A percentile compares a stretch with the other conserved stretches of the same genome.
Evolutionary conservation across 805 yeast species (phyloP).

Genomic region (Suhomyces canberraensis): DNA sequence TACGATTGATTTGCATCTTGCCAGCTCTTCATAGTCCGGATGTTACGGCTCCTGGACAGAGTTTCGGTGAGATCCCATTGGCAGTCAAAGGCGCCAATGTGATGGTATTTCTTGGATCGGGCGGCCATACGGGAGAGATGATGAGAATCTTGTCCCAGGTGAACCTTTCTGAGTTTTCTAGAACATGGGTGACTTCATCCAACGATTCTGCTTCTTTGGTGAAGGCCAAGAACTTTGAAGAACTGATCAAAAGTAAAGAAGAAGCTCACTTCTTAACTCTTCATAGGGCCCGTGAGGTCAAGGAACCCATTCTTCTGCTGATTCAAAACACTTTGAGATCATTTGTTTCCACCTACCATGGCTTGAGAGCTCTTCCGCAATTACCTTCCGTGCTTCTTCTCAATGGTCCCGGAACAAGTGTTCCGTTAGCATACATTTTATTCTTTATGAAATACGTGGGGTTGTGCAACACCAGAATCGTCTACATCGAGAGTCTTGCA

Average conservation of each 20-base stretch:
- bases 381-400: conserved; percentile 46
- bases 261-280: conserved; percentile 27
- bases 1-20: conserved; percentile 22
- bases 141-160: conserved; percentile 55
- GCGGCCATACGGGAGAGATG: conserved; percentile 98
- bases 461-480: conserved; percentile 48
- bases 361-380: conserved; percentile 24
- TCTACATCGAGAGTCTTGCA: conserved; percentile 86
- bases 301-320: conserved; percentile 50
- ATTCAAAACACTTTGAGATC: conserved; percentile 43
- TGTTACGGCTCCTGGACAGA: not conserved
- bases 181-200: conserved; percentile 45
- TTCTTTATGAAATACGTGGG: conserved; percentile 50
- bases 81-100: conserved; percentile 19
- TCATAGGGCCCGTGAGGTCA: conserved; percentile 60
- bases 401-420: conserved; percentile 85
- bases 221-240: conserved; percentile 38
- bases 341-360: conserved; percentile 22
- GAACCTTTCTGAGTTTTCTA: conserved; percentile 19
- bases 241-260: conserved; percentile 12
- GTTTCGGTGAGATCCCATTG: conserved; percentile 2
- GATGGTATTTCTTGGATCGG: conserved; percentile 83
- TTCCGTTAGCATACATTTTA: conserved; percentile 61
- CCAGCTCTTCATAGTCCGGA: conserved; percentile 14
- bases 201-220: conserved; percentile 51